Conservation (phyloP, 2,329 filamentous ascomycete species). For the Emericellopsis cladophorae region DNA sequence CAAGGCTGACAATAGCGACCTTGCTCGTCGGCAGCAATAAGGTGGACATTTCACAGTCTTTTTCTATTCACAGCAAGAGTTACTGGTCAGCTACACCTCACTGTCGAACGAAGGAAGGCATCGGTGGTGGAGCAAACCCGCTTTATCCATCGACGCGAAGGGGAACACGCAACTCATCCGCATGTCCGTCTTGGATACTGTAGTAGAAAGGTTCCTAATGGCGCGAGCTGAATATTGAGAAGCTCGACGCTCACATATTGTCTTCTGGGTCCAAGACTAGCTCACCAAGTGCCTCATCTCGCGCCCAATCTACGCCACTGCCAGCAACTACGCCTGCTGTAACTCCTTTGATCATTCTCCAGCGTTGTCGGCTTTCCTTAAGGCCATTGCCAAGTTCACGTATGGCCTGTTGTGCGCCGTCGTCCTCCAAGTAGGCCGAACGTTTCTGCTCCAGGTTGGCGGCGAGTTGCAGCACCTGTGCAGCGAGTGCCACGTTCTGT, state of each 20-base stretch:
- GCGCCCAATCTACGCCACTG: conserved; percentile 73
- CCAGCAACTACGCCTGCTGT: conserved; percentile 68
- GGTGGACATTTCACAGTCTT: too few species aligned
- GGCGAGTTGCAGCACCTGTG: conserved; percentile 49
- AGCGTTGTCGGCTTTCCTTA: conserved; percentile 50
- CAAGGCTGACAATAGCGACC: too few species aligned
- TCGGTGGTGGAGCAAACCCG: too few species aligned
- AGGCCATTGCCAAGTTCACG: conserved; percentile 44
- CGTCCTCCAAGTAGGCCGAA: conserved; percentile 19
- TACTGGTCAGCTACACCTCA: too few species aligned
- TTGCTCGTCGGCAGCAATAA: too few species aligned
- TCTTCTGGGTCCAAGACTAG: conserved; percentile 59
- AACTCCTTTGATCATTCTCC: conserved; percentile 66
- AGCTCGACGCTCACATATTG: conserved; percentile 14
- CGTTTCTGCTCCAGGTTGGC: conserved; percentile 39
- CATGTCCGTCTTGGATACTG: background rate
- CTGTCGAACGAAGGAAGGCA: too few species aligned
- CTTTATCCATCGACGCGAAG: too few species aligned
- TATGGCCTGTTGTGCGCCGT: conserved; percentile 18
- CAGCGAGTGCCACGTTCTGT: conserved; percentile 50
- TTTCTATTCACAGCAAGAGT: too few species aligned
- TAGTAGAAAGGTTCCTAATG: too few species aligned
- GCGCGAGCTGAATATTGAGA: too few species aligned
- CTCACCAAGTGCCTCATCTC: conserved; percentile 52
- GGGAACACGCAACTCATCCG: background rate